phyloP scores from a whole-genome alignment of 2,329 filamentous ascomycete species.

The Fusarium buxicola region DNA sequence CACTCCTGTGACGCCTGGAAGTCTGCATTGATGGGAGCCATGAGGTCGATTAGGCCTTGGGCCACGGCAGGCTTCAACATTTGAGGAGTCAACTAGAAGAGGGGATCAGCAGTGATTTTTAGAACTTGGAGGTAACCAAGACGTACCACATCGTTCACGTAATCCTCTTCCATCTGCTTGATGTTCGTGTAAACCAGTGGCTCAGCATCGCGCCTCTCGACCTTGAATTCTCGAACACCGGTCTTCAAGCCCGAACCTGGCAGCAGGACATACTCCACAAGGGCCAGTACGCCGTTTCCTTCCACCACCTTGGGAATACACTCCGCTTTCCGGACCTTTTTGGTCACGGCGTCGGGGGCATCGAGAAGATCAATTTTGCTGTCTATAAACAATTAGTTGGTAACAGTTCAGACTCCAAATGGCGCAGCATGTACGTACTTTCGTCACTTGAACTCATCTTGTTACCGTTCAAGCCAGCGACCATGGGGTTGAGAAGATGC shows the following conservation, averaged over 20 bases:
- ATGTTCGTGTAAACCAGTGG: slow-evolving; percentile 84
- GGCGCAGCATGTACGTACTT: slow-evolving; percentile 54
- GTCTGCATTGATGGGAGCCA: slow-evolving; percentile 80
- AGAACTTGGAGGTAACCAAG: rapidly evolving
- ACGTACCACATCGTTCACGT: slow-evolving; percentile 78
- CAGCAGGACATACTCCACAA: slow-evolving; percentile 88
- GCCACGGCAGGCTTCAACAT: slow-evolving; percentile 86
- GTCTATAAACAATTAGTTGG: slow-evolving; percentile 57
- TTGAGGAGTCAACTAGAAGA: slow-evolving; percentile 78
- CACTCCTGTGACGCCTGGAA: slow-evolving; percentile 80
- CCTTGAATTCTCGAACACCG: slow-evolving; percentile 72
- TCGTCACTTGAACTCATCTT: slow-evolving; percentile 88
- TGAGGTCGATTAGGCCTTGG: slow-evolving; percentile 76
- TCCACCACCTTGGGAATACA: slow-evolving; percentile 81
- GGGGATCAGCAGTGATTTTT: slow-evolving; percentile 1
- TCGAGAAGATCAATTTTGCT: slow-evolving; percentile 97
- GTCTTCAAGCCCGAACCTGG: slow-evolving; percentile 74
- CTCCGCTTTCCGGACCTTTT: slow-evolving; percentile 88
- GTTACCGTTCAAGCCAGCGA: slow-evolving; percentile 83
- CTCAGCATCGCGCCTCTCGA: slow-evolving; percentile 77
- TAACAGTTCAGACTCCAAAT: background rate
- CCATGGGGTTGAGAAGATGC: slow-evolving; percentile 75
- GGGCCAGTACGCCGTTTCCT: slow-evolving; percentile 86
- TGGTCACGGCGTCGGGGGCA: slow-evolving; percentile 75
- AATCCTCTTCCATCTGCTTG: slow-evolving; percentile 81